Evolutionary conservation across 2,329 filamentous ascomycete species (phyloP).

Genomic region (Fusarium continuum): DNA sequence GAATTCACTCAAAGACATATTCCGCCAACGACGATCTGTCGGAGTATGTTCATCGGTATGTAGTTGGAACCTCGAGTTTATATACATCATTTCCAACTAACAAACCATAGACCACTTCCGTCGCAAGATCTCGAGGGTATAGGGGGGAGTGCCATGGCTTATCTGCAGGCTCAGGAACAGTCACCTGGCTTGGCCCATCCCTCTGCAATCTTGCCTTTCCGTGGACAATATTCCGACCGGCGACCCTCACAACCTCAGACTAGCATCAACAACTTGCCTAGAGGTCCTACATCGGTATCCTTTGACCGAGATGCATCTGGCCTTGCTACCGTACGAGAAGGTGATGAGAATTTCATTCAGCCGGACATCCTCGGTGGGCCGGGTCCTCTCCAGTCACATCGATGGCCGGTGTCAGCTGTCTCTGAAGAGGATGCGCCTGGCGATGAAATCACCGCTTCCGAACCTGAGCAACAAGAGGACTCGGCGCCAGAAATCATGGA

Average conservation of each 20-base stretch:
- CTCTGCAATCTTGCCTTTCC: conserved; percentile 6
- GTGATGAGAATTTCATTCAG: conserved; percentile 26
- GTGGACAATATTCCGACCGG: conserved; percentile 6
- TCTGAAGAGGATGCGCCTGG: conserved; percentile 18
- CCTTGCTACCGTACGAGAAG: conserved; percentile 31
- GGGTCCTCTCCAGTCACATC: neutral
- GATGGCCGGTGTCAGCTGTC: neutral
- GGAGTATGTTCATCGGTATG: conserved; percentile 45
- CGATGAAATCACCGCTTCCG: conserved; percentile 6
- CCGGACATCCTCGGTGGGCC: conserved; percentile 19
- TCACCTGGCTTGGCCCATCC: conserved; percentile 26
- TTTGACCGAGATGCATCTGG: conserved; percentile 23
- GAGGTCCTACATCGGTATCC: conserved; percentile 8
- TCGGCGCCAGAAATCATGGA: conserved; percentile 10
- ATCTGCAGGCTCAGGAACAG: conserved; percentile 29
- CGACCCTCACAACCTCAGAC: conserved; percentile 11
- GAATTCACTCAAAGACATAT: conserved; percentile 66
- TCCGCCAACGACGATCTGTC: conserved; percentile 52
- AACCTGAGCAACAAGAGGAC: neutral
- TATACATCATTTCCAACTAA: neutral
- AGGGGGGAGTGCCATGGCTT: conserved; percentile 41
- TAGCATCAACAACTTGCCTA: conserved; percentile 10
- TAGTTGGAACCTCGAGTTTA: neutral
- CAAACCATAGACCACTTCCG: conserved; percentile 10
- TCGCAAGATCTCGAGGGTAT: conserved; percentile 41